Conservation (phyloP, 2,329 filamentous ascomycete genomes). For the Sporothrix brasiliensis region DNA sequence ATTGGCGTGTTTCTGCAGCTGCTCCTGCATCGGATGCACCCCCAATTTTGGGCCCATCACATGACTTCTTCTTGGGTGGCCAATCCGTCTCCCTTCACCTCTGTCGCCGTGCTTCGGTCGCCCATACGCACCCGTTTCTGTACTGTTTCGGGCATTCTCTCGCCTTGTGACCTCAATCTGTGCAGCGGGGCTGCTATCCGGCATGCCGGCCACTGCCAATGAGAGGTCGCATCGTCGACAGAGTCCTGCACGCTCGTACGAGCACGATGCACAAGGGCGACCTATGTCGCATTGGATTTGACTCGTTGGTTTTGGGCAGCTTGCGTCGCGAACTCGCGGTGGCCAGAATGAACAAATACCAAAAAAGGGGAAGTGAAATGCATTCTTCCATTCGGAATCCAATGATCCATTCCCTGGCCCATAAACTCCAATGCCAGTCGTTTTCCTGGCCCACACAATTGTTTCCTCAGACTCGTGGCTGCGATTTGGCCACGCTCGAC, state of each 20-base stretch:
- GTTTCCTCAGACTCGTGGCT: not conserved
- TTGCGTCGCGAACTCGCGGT: not conserved
- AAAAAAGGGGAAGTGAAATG: too few relatives aligned
- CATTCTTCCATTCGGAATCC: too few relatives aligned
- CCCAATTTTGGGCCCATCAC: not conserved
- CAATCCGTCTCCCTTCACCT: not conserved
- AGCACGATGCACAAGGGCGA: not conserved
- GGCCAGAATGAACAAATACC: not conserved
- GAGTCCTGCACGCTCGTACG: constrained; percentile 4
- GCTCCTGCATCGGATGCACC: constrained; percentile 32
- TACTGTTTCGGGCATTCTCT: not conserved
- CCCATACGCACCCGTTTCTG: not conserved
- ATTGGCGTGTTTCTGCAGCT: constrained; percentile 6
- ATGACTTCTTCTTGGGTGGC: constrained; percentile 3
- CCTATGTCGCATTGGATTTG: not conserved
- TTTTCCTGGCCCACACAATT: not conserved
- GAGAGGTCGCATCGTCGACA: not conserved
- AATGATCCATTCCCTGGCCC: too few relatives aligned
- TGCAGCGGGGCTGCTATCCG: not conserved
- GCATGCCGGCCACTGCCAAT: constrained; percentile 13
- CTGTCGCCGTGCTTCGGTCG: not conserved
- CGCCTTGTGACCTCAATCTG: constrained; percentile 19
- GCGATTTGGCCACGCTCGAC: not conserved
- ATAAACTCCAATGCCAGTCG: not conserved
- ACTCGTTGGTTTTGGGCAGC: not conserved